Base-by-base conservation (phyloP, 176 grass and related monocot species). In the Cymbopogon citratus region DNA sequence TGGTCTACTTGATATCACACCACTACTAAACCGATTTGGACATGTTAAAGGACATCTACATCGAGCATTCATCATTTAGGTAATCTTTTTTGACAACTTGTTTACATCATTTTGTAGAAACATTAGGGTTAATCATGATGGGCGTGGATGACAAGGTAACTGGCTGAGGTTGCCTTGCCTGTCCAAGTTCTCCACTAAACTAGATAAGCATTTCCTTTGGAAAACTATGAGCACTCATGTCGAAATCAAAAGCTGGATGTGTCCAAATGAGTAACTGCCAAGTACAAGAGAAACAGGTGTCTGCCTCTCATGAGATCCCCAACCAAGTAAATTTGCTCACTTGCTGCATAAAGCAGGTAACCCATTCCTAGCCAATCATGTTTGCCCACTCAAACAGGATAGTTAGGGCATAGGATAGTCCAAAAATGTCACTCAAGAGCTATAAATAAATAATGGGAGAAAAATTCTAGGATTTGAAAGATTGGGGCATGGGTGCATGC, bases 261-360 rank as follows among this genome's bases (percentile, higher is more conserved):
- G 49, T 2, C 51, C 5, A 33, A 31, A 10, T 11, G 5, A 49
- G 46, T 6, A 49, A 49, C 15, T 6, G 4, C 12, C 18, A 46
- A 25, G 68, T 19, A 25, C 12, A 63, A 35, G 69, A 35, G 69
- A 63, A 18, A 73, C 27, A 82, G 54, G 80, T 82, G 56, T 73
- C 78, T 35, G 21, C 21, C 29, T 13, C 44, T 68, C 29, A 6
- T 69, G 78, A 80, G 64, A 80, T 80, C 12, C 31, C 29, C 6
- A 12, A 35, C 63, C 44, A 38, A 9, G 44, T n/a, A 52, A 15
- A 26, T 16, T 10, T 67, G 38, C 73, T 56, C 6, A 11, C 28
- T 75, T 31, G 26, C 43, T 54, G 38, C n/a, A 26, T 16, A 72
- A 46, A 73, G 43, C 12, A 29, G 25, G 43, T 0, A 18, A 48